Evolutionary conservation across 2,329 filamentous ascomycete genomes (phyloP), one percentile per base, ranked within the genome.

Genomic region (Aspergillus costaricaensis): DNA sequence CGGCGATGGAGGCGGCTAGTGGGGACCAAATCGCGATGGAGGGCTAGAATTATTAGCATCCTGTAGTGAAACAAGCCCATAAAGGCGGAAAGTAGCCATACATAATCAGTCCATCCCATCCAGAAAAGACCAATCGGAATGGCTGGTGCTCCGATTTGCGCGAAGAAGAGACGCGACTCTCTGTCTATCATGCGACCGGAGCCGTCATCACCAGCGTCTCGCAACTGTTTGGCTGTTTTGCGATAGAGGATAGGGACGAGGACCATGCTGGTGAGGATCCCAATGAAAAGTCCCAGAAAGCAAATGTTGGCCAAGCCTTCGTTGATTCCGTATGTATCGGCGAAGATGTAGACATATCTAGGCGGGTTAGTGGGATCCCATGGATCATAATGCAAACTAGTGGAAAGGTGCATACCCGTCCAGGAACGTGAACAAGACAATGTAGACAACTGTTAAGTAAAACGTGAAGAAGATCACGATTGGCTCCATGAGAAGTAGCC

Each of bases 71-170:
- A 27, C 25, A 27, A 2, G 9, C 3, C 3, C 25, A 27, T 27
- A 9, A 27, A 27, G 25, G 25, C 25, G 8, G 2, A 27, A 27
- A n/a, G n/a, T 30, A 19, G 7, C 58, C 64, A 58, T 61, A 68
- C 67, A 49, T 64, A 61, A 21, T 59, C 57, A 0, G 81, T 84
- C 84, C 83, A 86, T 1, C 78, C 84, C 72, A 86, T 83, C 83
- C 83, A 86, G 67, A 86, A 85, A 7, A 86, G 72, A 2, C 75
- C 76, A 21, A 85, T 71, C 0, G 83, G 83, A 1, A 86, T 77
- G 0, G 79, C 73, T 0, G 81, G 78, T 0, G 82, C 78, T 2
- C 80, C 78, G 1, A 83, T 68, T 71, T 86, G 85, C 2, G 79
- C 77, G 53, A 79, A 84, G 76, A 78, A 85, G 0, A 86, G 73